phyloP scores from a whole-genome alignment of 345 rosid species.

The Laguncularia racemosa region DNA sequence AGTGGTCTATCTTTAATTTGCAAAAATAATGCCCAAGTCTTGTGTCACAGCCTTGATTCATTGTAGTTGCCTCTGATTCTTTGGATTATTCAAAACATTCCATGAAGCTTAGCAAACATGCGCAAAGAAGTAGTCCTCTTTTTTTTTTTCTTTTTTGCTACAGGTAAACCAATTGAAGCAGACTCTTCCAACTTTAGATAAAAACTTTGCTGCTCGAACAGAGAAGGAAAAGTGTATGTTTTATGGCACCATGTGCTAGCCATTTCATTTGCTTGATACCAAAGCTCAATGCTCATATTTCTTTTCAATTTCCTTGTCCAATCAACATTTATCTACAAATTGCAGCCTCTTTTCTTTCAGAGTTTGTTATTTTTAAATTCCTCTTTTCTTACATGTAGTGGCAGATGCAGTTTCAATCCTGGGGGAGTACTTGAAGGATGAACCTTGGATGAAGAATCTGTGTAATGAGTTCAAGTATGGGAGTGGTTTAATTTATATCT shows the following conservation, averaged over 20 bases:
- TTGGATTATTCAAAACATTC: background rate
- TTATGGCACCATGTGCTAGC: background rate
- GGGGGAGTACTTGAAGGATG: conserved; percentile 73
- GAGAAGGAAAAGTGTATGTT: conserved; percentile 62
- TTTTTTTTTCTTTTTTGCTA: conserved; percentile 13
- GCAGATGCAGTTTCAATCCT: conserved; percentile 58
- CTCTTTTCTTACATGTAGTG: conserved; percentile 33
- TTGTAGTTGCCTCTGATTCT: background rate
- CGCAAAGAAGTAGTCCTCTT: background rate
- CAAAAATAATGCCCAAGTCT: no score
- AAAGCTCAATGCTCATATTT: no score
- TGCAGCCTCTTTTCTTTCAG: background rate
- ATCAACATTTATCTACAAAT: background rate
- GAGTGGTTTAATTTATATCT: background rate
- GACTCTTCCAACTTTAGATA: conserved; percentile 48
- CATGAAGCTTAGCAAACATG: background rate
- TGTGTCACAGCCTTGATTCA: background rate
- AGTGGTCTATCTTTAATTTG: background rate
- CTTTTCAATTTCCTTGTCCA: background rate
- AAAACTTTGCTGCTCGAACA: conserved; percentile 72
- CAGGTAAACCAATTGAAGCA: conserved; percentile 55
- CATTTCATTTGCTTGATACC: no score
- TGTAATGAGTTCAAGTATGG: conserved; percentile 53
- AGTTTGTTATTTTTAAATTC: background rate
- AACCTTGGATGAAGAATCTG: conserved; percentile 76